Conservation (phyloP, 2,329 filamentous ascomycete genomes). For the Rhinocladiella similis region DNA sequence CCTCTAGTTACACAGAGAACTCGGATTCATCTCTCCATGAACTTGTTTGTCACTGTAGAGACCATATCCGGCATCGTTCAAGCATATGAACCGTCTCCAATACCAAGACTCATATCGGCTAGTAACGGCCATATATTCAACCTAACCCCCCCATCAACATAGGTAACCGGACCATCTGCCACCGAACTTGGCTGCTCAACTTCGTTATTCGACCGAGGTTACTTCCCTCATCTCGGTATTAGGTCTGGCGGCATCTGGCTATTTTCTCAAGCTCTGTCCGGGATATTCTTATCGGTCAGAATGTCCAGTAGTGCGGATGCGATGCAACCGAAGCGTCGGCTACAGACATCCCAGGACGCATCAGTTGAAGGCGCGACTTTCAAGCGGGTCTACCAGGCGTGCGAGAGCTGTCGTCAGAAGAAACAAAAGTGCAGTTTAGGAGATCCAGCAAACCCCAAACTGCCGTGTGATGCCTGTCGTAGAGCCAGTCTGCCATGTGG, state of each 20-base stretch:
- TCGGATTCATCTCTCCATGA: too few species aligned
- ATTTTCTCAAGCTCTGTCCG: background rate
- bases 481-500: constrained; percentile 12
- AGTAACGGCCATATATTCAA: background rate
- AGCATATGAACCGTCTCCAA: background rate
- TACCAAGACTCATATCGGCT: background rate
- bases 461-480: constrained; percentile 13
- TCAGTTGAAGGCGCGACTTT: background rate
- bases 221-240: background rate
- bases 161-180: background rate
- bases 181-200: background rate
- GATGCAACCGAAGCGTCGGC: background rate
- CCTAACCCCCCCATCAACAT: background rate
- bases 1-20: too few species aligned
- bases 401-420: constrained; percentile 30
- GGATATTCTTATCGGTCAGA: background rate
- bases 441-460: constrained; percentile 12
- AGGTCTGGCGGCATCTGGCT: background rate
- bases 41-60: background rate
- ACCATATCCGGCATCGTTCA: background rate
- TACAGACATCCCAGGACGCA: background rate
- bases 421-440: constrained; percentile 29
- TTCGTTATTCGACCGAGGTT: constrained; percentile 1
- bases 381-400: constrained; percentile 30
- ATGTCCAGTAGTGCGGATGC: constrained; percentile 3